Evolutionary conservation across 306 rosid genomes (phyloP).

Genomic region (Glycyrrhiza uralensis): DNA sequence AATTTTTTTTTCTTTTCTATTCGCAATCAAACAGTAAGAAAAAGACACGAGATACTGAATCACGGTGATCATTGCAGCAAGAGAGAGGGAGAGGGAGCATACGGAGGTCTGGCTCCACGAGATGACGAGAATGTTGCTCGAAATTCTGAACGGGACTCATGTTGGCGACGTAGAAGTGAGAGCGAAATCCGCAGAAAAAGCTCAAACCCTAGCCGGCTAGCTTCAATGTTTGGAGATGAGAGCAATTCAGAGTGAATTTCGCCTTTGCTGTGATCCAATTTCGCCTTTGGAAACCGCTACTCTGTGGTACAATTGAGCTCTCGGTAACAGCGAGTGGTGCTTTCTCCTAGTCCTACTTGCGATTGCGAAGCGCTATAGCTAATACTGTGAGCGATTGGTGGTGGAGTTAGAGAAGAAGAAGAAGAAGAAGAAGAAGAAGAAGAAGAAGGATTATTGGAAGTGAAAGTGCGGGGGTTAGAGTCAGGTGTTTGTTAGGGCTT

Average conservation of each 20-base stretch:
- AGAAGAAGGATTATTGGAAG: neutral
- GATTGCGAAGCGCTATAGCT: neutral
- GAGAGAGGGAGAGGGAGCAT: conserved; percentile 25
- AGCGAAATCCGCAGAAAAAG: conserved; percentile 12
- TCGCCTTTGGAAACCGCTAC: no score
- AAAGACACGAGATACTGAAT: neutral
- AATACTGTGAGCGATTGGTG: neutral
- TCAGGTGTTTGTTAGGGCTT: conserved; percentile 3
- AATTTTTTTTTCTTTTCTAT: neutral
- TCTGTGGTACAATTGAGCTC: neutral
- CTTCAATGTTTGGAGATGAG: neutral
- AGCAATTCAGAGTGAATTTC: neutral
- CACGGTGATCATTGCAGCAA: neutral
- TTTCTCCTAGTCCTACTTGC: neutral
- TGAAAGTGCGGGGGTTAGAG: neutral
- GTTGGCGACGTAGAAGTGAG: neutral
- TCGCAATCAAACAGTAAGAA: neutral
- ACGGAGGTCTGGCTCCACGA: conserved; percentile 74
- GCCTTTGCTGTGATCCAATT: conserved; percentile 4
- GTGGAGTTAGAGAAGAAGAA: neutral
- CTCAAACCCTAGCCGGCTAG: conserved; percentile 39
- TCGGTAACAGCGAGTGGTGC: neutral
- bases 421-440: neutral
- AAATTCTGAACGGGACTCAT: conserved; percentile 98
- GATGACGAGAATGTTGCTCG: conserved; percentile 84